Conservation (phyloP, 2,329 filamentous ascomycete species). For the Aspergillus awamori region DNA sequence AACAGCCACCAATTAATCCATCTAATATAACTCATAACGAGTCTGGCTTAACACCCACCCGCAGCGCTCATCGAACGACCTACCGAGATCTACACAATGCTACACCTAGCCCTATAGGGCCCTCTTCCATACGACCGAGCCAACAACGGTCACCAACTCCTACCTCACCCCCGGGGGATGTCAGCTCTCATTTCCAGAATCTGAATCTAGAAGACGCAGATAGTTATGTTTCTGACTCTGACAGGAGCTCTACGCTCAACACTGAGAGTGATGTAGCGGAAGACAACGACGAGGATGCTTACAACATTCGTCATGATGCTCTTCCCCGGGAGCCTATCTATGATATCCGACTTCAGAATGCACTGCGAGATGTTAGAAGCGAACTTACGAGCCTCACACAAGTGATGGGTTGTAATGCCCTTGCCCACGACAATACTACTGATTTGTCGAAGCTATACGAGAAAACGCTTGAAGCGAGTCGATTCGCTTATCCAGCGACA, state of each 20-base stretch:
- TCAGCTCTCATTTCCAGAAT: no score
- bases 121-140: neutral
- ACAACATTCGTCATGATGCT: conserved; percentile 18
- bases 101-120: conserved; percentile 5
- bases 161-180: neutral
- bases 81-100: conserved; percentile 18
- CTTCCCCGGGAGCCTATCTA: conserved; percentile 23
- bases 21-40: neutral
- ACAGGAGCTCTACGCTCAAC: no score
- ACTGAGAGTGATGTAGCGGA: conserved; percentile 1
- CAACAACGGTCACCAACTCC: neutral
- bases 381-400: conserved; percentile 9
- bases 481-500: conserved; percentile 15
- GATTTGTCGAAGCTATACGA: conserved; percentile 9
- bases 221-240: no score
- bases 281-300: neutral
- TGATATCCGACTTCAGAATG: conserved; percentile 18
- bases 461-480: conserved; percentile 12
- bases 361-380: conserved; percentile 12
- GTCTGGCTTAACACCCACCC: neutral
- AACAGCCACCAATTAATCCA: no score
- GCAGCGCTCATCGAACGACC: neutral
- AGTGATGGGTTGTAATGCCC: conserved; percentile 2
- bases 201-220: no score
- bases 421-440: conserved; percentile 7